Base-by-base conservation (phyloP, 2,329 filamentous ascomycete genomes). In the Hypoxylon sp. region DNA sequence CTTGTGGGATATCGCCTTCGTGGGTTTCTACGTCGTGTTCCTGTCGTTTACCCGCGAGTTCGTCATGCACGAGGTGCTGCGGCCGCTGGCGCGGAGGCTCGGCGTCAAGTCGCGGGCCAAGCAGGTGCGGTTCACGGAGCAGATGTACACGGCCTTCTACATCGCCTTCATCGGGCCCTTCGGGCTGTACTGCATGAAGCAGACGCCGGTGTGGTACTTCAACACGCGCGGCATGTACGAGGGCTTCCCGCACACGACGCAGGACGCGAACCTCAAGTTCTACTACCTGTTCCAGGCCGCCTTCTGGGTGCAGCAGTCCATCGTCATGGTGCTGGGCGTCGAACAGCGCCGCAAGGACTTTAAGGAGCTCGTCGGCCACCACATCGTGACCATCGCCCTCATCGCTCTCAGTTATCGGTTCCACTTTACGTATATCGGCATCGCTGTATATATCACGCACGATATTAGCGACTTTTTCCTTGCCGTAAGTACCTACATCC, bases 401-500 rank as follows among this genome's bases (percentile, higher is more conserved):
- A 97, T 98, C 67, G 88, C 78, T 56, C 79, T 94, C 70, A 95
- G 90, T 79, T 98, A 97, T 78, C 87, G 92, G 59, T 98, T 97
- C 81, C 93, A 98, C 77, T 98, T 97, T 75, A 96, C 92, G 18
- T 94, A 97, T 77, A 96, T 98, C 73, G 93, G 93, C 21, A 78
- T 97, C 52, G 91, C 92, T 15, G 92, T 98, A 27, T 98, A 97
- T 76, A 91, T 95, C 62, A 97, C 93, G 8, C 92, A 96, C 75
- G 93, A 98, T 72, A 90, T 97, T 61, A 92, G 88, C 59, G 93
- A 97, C 75, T 97, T 97, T 78, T 97, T 97, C 84, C 83, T 97
- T 38, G 93, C 94, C 29, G 90, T 93, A 84, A 77, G 88, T 77
- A 11, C 9, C n/a, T 43, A 17, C 4, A n/a, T 17, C 37, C 46